Conservation (phyloP, 306 rosid species). For the Ormosia emarginata region DNA sequence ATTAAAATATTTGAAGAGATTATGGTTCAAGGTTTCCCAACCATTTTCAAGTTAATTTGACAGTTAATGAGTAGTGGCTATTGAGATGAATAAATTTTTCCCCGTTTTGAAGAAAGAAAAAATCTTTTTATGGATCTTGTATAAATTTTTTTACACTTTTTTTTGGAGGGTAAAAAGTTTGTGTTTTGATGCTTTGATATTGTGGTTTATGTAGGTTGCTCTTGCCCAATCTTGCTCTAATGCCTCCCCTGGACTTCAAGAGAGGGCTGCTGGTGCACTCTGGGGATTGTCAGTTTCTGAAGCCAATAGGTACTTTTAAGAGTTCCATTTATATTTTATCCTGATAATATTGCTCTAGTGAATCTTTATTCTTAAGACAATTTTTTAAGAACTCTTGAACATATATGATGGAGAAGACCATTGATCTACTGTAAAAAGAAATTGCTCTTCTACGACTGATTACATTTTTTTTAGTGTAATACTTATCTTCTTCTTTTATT, state of each 20-base stretch:
- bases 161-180: background rate
- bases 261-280: slow-evolving; percentile 99
- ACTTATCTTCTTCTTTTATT: background rate
- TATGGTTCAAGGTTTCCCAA: background rate
- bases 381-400: background rate
- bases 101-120: background rate
- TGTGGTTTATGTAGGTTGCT: slow-evolving; percentile 70
- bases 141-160: background rate
- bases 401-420: background rate
- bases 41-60: background rate
- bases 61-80: background rate
- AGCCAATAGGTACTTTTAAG: slow-evolving; percentile 76
- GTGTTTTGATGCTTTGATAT: slow-evolving; percentile 18
- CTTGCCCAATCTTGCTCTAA: slow-evolving; percentile 97
- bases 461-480: background rate
- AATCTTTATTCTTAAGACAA: background rate
- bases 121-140: background rate
- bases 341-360: background rate
- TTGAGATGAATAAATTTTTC: background rate
- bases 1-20: background rate
- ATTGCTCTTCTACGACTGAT: background rate
- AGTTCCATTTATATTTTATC: slow-evolving; percentile 15
- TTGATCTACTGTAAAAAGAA: background rate
- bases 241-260: slow-evolving; percentile 98
- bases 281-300: slow-evolving; percentile 99